A percentile compares a stretch with the other conserved stretches of the same genome.
Evolutionary conservation across 2,329 filamentous ascomycete genomes (phyloP).

Genomic region (Kalmusia sp.): DNA sequence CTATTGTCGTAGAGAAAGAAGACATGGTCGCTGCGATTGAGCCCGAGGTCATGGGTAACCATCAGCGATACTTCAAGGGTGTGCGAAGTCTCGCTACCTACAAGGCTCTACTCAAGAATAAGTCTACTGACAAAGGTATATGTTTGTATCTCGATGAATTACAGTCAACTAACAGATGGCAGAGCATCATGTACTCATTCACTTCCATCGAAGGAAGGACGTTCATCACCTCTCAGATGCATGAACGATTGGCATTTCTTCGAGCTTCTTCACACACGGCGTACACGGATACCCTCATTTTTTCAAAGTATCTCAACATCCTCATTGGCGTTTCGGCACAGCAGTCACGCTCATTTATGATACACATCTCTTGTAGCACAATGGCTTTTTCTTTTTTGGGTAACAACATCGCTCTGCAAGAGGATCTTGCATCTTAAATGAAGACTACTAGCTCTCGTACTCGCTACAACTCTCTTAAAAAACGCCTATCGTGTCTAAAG

Average conservation of each 20-base stretch:
- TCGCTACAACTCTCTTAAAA: too few species aligned
- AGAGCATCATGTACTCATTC: conserved; percentile 27
- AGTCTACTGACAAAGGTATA: conserved; percentile 21
- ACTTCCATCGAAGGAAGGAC: conserved; percentile 21
- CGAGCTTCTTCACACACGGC: not conserved
- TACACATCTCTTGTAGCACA: not conserved
- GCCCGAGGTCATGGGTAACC: conserved; percentile 14
- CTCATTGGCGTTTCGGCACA: not conserved
- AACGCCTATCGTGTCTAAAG: too few species aligned
- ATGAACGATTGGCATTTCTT: not conserved
- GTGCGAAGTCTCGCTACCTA: conserved; percentile 32
- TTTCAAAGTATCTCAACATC: not conserved
- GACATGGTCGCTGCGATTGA: conserved; percentile 22
- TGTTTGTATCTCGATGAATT: not conserved
- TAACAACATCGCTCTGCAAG: not conserved
- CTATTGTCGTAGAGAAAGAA: conserved; percentile 14
- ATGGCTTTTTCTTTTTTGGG: not conserved
- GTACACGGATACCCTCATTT: not conserved
- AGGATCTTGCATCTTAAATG: too few species aligned
- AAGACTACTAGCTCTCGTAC: too few species aligned
- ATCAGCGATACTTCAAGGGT: conserved; percentile 26
- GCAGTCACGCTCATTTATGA: conserved; percentile 3
- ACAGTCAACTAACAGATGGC: conserved; percentile 1
- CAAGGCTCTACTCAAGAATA: conserved; percentile 28
- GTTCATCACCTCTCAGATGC: conserved; percentile 10